Conservation (phyloP, 2,329 filamentous ascomycete species). For the Tothia fuscella region DNA sequence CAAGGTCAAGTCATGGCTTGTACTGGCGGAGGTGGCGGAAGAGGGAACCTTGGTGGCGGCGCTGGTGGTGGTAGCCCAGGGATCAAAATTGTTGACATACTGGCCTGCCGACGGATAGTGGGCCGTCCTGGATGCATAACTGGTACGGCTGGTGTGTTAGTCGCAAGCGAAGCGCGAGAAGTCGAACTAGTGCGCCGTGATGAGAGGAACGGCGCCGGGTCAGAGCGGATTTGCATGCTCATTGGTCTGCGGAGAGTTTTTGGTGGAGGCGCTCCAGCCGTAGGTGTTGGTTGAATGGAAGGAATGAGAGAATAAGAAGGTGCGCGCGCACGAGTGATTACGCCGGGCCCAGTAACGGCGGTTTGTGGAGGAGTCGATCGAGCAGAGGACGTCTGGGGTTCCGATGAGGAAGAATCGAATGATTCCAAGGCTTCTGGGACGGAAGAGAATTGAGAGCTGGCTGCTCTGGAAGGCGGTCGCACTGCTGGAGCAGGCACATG, state of each 20-base stretch:
- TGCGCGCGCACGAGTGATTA: slow-evolving; percentile 11
- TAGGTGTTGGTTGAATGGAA: slow-evolving; percentile 4
- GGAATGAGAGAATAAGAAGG: slow-evolving; percentile 12
- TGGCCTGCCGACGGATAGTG: slow-evolving; percentile 20
- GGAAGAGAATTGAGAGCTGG: no score
- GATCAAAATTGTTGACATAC: slow-evolving; percentile 24
- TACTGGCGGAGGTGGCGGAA: slow-evolving; percentile 13
- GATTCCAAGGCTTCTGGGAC: no score
- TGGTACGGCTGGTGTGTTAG: slow-evolving; percentile 17
- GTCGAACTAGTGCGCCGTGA: slow-evolving; percentile 7
- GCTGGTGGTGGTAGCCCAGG: slow-evolving; percentile 31
- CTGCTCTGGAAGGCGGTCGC: no score
- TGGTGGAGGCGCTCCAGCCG: background rate
- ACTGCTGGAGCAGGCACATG: no score
- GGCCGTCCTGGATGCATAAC: background rate
- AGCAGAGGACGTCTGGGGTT: no score
- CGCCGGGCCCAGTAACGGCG: slow-evolving; percentile 10
- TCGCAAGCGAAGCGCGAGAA: slow-evolving; percentile 16
- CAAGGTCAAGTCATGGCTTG: no score
- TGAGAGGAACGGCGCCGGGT: slow-evolving; percentile 32
- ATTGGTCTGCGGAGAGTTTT: slow-evolving; percentile 28
- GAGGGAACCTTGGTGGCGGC: slow-evolving; percentile 33
- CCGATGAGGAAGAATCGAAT: no score
- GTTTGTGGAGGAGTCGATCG: background rate
- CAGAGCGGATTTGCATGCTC: slow-evolving; percentile 32